These are phyloP conservation scores for Penicillium sp. DNA, from an alignment of 2,329 filamentous ascomycete genomes.

Conservation along the genomic window DNA sequence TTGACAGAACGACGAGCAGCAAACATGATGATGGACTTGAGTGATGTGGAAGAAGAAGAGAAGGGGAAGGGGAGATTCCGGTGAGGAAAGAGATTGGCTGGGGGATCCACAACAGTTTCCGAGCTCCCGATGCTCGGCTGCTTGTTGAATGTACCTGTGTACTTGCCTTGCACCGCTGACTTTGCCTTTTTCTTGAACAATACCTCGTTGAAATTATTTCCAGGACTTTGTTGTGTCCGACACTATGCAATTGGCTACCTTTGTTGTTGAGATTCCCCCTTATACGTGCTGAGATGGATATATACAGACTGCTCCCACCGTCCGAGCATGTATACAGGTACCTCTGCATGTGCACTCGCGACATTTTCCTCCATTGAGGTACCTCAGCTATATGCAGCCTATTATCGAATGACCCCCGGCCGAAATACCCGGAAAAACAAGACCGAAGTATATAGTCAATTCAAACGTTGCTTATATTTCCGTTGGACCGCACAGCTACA, in stretches of 20 bases:
- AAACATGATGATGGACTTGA: slow-evolving; percentile 64
- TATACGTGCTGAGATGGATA: background rate
- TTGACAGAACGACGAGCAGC: slow-evolving; percentile 60
- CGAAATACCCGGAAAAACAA: no score
- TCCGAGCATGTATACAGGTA: background rate
- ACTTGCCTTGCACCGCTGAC: background rate
- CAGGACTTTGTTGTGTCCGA: background rate
- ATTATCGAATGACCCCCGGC: background rate
- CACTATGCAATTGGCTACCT: background rate
- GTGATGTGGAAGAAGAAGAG: slow-evolving; percentile 20
- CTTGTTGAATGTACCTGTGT: background rate
- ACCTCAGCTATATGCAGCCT: background rate
- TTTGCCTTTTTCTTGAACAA: background rate
- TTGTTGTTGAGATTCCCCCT: background rate
- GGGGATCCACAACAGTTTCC: slow-evolving; percentile 19
- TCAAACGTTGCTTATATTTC: no score
- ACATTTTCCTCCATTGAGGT: background rate
- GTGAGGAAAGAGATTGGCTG: slow-evolving; percentile 14
- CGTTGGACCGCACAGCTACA: no score
- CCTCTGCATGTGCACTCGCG: background rate
- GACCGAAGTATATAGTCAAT: no score
- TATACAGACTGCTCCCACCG: background rate
- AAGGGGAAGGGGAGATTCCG: slow-evolving; percentile 15
- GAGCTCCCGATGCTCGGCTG: slow-evolving; percentile 22
- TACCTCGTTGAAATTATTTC: background rate